Percentiles rank a stretch among this genome's conserved stretches.
phyloP scores from a whole-genome alignment of 2,329 filamentous ascomycete genomes.

The Beauveria medogensis region DNA sequence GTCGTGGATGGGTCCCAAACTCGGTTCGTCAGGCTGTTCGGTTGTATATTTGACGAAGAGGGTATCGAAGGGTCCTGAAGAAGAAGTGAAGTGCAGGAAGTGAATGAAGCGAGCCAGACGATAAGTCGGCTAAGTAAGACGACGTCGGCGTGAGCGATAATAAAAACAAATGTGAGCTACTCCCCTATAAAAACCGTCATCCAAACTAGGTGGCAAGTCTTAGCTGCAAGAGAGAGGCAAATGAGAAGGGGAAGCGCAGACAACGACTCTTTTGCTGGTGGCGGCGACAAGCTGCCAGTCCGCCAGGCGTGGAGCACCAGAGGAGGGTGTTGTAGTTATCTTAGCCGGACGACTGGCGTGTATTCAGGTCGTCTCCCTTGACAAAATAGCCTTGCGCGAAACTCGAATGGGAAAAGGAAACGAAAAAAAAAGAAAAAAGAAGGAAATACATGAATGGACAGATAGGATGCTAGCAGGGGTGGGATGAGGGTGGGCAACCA shows the following conservation, averaged over 20 bases:
- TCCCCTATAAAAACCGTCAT: neutral
- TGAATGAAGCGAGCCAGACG: neutral
- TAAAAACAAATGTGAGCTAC: conserved; percentile 1
- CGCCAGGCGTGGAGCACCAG: neutral
- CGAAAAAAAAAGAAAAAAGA: neutral
- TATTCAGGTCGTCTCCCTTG: neutral
- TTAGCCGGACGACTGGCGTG: neutral
- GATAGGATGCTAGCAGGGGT: neutral
- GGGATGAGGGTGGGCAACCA: neutral
- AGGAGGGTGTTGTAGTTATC: neutral
- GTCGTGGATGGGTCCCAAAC: neutral
- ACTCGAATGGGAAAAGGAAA: neutral
- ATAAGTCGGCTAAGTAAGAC: neutral
- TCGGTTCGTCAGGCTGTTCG: neutral
- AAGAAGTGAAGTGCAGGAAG: neutral
- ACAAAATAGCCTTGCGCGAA: neutral
- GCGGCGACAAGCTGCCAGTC: neutral
- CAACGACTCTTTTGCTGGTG: neutral
- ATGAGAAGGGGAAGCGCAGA: neutral
- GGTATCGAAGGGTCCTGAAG: neutral
- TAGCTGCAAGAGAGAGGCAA: neutral
- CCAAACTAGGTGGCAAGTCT: neutral
- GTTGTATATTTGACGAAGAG: neutral
- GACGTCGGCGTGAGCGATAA: neutral
- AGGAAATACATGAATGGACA: neutral